A percentile compares a stretch with the other conserved stretches of the same genome.
Conservation (phyloP, 805 yeast genomes). For the Candida arabinofermentans region DNA sequence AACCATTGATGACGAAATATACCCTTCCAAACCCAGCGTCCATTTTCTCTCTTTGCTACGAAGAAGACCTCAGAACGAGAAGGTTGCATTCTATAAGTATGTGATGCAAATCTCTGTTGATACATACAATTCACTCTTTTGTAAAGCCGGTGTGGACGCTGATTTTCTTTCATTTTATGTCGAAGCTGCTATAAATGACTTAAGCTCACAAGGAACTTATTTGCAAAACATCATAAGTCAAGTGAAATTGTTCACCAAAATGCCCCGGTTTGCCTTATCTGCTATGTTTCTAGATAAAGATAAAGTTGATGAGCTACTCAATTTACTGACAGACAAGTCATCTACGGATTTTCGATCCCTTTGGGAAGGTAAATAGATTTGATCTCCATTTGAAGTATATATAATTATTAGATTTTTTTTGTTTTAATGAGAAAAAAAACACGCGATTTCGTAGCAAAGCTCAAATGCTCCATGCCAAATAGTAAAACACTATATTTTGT, state of each 20-base stretch:
- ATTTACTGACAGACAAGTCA: constrained; percentile 4
- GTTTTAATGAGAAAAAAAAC: too few species aligned
- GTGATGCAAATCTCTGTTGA: constrained; percentile 30
- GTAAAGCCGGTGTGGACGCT: constrained; percentile 44
- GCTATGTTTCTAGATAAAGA: constrained; percentile 30
- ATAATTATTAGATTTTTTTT: too few species aligned
- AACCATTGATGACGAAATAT: constrained; percentile 11
- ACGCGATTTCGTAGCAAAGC: too few species aligned
- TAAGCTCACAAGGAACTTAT: constrained; percentile 16
- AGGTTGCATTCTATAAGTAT: constrained; percentile 33
- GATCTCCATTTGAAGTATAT: too few species aligned
- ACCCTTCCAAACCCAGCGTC: constrained; percentile 40
- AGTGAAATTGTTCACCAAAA: constrained; percentile 28
- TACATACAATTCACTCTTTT: constrained; percentile 32
- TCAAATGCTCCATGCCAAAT: background rate
- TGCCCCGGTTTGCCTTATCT: constrained; percentile 36
- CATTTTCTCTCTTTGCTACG: constrained; percentile 39
- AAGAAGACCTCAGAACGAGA: constrained; percentile 26
- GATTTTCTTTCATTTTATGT: constrained; percentile 44
- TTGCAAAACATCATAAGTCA: constrained; percentile 18
- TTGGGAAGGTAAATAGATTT: constrained; percentile 7
- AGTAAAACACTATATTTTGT: too few species aligned
- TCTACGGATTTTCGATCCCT: constrained; percentile 8
- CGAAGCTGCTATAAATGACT: constrained; percentile 33
- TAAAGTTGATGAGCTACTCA: constrained; percentile 12